phyloP scores from a whole-genome alignment of 192 early-diverging fungal species.

The Podila epigama region DNA sequence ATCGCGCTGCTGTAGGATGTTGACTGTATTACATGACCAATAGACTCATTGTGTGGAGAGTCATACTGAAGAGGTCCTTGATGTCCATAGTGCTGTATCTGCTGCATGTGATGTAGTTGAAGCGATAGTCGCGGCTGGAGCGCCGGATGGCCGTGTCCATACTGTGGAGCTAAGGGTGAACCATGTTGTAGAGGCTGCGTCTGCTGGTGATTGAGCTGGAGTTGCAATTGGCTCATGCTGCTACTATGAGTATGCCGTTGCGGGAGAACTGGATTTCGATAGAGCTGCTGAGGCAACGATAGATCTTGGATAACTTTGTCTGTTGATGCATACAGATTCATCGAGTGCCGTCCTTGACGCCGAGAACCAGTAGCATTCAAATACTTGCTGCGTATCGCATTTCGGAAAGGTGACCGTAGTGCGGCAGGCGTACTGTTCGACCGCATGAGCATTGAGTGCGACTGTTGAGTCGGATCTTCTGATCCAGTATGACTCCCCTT shows the following conservation, averaged over 20 bases:
- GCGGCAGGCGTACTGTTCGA: constrained; percentile 44
- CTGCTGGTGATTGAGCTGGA: constrained; percentile 36
- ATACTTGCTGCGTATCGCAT: constrained; percentile 22
- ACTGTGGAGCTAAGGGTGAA: not conserved
- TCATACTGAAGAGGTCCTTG: not conserved
- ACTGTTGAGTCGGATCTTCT: constrained; percentile 20
- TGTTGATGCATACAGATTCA: constrained; percentile 41
- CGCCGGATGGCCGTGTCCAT: not conserved
- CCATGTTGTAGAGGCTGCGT: constrained; percentile 16
- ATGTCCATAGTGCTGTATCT: not conserved
- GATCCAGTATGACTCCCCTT: constrained; percentile 11
- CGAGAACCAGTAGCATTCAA: constrained; percentile 20
- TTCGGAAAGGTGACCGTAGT: constrained; percentile 17
- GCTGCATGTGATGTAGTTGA: not conserved
- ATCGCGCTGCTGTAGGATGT: not conserved
- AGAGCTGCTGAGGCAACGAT: constrained; percentile 36
- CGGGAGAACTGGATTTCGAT: constrained; percentile 28
- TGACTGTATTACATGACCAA: not conserved
- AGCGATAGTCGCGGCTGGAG: too few species aligned
- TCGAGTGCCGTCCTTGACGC: constrained; percentile 22
- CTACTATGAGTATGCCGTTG: constrained; percentile 19
- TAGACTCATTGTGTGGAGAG: not conserved
- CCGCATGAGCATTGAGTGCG: constrained; percentile 25
- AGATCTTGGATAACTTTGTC: constrained; percentile 46
- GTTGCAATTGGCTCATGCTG: constrained; percentile 27